Conservation (phyloP, 495 filamentous ascomycete species). For the Penicillium turbatum region DNA sequence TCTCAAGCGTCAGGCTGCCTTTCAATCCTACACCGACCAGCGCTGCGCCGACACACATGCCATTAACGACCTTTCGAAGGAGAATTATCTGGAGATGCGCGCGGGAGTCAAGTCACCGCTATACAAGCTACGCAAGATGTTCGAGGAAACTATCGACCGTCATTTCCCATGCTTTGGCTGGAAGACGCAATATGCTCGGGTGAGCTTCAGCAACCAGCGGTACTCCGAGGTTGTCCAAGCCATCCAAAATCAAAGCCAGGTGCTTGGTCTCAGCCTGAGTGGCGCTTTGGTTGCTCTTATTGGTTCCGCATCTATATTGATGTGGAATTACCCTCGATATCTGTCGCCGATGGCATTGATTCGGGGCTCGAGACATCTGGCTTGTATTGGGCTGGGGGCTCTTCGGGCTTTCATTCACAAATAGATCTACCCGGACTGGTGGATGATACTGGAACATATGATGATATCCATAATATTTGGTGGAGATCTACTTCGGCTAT, state of each 20-base stretch:
- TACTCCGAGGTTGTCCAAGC: constrained; percentile 77
- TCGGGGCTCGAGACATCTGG: constrained; percentile 8
- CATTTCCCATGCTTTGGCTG: constrained; percentile 74
- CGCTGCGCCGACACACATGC: constrained; percentile 74
- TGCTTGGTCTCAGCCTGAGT: constrained; percentile 43
- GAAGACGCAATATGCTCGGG: constrained; percentile 86
- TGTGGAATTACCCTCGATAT: constrained; percentile 32
- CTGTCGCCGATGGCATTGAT: constrained; percentile 12
- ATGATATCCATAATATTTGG: not conserved
- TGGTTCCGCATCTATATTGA: constrained; percentile 26
- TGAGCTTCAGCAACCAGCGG: constrained; percentile 87
- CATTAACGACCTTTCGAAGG: constrained; percentile 87
- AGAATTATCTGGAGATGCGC: constrained; percentile 94
- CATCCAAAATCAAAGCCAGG: constrained; percentile 61
- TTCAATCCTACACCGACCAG: constrained; percentile 68
- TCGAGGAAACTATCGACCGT: constrained; percentile 81
- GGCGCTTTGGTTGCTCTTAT: constrained; percentile 24
- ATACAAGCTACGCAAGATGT: constrained; percentile 73
- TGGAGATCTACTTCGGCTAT: not conserved
- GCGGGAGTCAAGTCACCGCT: constrained; percentile 67
- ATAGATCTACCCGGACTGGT: not conserved
- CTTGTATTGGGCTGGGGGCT: not conserved
- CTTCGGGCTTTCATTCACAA: constrained; percentile 1
- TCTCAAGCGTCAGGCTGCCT: constrained; percentile 48
- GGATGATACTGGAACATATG: not conserved